phyloP scores from a whole-genome alignment of 2,329 filamentous ascomycete species.

The Fusarium foetens region DNA sequence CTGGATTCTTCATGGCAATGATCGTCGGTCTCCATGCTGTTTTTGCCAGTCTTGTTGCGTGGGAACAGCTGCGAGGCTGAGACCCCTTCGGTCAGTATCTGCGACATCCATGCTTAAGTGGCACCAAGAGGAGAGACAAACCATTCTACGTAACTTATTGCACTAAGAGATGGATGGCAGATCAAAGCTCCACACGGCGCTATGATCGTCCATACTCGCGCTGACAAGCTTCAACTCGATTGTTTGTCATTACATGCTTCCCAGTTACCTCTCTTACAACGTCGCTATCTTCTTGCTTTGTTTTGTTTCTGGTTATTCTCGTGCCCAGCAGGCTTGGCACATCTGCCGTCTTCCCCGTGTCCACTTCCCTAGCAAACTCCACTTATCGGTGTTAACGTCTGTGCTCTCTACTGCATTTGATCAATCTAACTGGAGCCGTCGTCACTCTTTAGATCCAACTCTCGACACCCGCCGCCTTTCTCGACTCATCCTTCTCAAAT shows the following conservation, averaged over 20 bases:
- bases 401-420: conserved; percentile 32
- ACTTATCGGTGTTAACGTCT: conserved; percentile 27
- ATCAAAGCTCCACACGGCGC: conserved; percentile 16
- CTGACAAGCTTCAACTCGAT: conserved; percentile 11
- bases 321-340: conserved; percentile 31
- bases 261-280: neutral
- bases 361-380: conserved; percentile 36
- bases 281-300: neutral
- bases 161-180: conserved; percentile 16
- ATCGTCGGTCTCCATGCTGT: neutral
- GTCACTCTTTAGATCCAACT: conserved; percentile 41
- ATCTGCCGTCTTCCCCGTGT: conserved; percentile 24
- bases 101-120: conserved; percentile 33
- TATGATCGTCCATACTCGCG: conserved; percentile 1
- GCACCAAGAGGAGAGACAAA: conserved; percentile 23
- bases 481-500: conserved; percentile 72
- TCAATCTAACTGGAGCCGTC: conserved; percentile 39
- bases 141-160: conserved; percentile 3
- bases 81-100: conserved; percentile 19
- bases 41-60: conserved; percentile 19
- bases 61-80: conserved; percentile 31
- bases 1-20: neutral
- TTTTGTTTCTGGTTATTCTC: conserved; percentile 9
- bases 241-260: neutral
- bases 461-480: conserved; percentile 44